Evolutionary conservation across 1,284 basidiomycete genomes (phyloP), one percentile per base, ranked within the genome.

Genomic region (Apiotrichum akiyoshidainum): DNA sequence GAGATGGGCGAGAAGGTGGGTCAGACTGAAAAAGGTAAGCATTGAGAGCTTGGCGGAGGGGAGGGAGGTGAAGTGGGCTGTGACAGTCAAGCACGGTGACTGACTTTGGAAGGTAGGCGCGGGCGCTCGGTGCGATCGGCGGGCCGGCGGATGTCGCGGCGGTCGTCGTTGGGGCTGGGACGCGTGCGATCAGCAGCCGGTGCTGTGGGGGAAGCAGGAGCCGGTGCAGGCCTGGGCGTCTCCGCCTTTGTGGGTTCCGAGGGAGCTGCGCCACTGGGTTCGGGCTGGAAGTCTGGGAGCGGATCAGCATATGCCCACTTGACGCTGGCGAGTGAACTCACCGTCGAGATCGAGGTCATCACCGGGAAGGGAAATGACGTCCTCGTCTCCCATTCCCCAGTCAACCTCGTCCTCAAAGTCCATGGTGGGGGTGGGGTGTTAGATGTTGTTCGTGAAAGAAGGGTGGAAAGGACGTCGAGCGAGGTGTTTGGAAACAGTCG

Each of bases 361-460:
- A 11, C 60, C 60, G 21, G 56, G 56, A 26, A 61, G 45, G 41
- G 53, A 55, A 31, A 61, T 37, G 50, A 57, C 57, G 50, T 61
- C 60, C 41, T 61, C 60, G 35, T 61, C 52, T 22, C 65, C 65
- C 46, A 63, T 54, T 16, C 60, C 67, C 64, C 65, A 69, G 58
- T 69, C 67, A 41, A 69, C 64, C 48, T 67, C 63, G 45, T 67
- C 65, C 19, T 67, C 65, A 34, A 50, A 50, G 35, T 60, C 65
- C 67, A 68, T 68, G 35, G 37, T 37, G 37, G 5, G 14, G 11
- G 14, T 37, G 37, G 37, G 37, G 37, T 16, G 37, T 37, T 13
- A 37, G 37, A 37, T 11, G 10, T 37, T 11, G 37, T 37, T 37
- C 13, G 34, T 35, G 34, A 35, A 10, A 37, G 37, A 37, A 37